Percentiles rank a stretch among this genome's conserved stretches.
These are phyloP conservation scores for Trichoderma simmonsii DNA, from an alignment of 2,329 filamentous ascomycete species.

Conservation along the genomic window DNA sequence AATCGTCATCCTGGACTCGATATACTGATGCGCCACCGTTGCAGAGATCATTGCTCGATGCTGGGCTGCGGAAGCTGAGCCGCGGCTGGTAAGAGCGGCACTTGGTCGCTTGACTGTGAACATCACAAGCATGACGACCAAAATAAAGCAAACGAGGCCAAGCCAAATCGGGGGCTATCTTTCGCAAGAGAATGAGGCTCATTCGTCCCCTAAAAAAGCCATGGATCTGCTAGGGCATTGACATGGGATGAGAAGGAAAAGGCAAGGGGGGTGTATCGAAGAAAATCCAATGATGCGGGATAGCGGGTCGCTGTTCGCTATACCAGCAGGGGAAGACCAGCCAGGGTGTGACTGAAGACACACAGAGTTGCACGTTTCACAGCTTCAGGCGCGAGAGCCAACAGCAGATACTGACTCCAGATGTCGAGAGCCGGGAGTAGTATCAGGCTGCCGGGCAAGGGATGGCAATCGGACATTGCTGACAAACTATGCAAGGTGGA, in stretches of 20 bases:
- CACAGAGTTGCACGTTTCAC: not conserved
- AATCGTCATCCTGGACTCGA: not conserved
- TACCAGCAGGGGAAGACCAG: not conserved
- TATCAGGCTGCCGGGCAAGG: not conserved
- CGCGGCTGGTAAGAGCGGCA: constrained; percentile 1
- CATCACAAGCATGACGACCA: not conserved
- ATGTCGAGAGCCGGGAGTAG: not conserved
- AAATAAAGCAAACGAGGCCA: not conserved
- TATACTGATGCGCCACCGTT: not conserved
- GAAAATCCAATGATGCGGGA: constrained; percentile 12
- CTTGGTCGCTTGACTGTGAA: not conserved
- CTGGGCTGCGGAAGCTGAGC: not conserved
- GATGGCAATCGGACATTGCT: not conserved
- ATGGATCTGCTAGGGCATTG: constrained; percentile 6
- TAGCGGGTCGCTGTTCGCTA: constrained; percentile 1
- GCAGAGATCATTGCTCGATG: not conserved
- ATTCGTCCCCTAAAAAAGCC: constrained; percentile 9
- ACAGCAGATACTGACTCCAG: not conserved
- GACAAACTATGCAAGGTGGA: constrained; percentile 5
- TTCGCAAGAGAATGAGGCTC: constrained; percentile 7
- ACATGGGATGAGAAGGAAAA: constrained; percentile 11
- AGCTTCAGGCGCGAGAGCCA: not conserved
- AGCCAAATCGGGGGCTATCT: constrained; percentile 5
- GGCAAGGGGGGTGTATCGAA: constrained; percentile 12
- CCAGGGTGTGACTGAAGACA: not conserved